Conservation (phyloP, 495 filamentous ascomycete genomes). For the Lepraria neglecta region DNA sequence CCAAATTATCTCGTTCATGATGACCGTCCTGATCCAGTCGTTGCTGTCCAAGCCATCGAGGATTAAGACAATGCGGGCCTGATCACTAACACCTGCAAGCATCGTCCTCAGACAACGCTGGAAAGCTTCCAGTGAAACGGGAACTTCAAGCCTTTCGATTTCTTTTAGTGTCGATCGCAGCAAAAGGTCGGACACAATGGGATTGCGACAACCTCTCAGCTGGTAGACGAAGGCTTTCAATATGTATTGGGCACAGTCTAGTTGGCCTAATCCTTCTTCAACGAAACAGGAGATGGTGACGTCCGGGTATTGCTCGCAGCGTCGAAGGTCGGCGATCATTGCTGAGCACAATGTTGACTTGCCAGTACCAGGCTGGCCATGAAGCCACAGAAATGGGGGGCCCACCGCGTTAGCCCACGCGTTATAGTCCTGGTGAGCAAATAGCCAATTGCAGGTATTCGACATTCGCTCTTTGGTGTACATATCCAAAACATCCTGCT, state of each 20-base stretch:
- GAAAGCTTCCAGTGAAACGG: not conserved
- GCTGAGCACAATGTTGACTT: slow-evolving; percentile 5
- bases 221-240: not conserved
- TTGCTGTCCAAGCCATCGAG: not conserved
- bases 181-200: not conserved
- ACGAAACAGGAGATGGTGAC: slow-evolving; percentile 1
- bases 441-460: not conserved
- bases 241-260: slow-evolving; percentile 2
- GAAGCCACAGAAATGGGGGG: not conserved
- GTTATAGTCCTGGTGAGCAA: not conserved
- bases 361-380: slow-evolving; percentile 1
- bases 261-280: not conserved
- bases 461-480: not conserved
- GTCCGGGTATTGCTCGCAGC: not conserved
- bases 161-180: not conserved
- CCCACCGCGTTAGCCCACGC: not conserved
- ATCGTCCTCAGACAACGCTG: not conserved
- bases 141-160: not conserved
- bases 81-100: not conserved
- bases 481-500: too few relatives aligned
- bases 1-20: not conserved
- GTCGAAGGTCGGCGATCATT: not conserved
- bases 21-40: not conserved
- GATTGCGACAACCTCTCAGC: not conserved
- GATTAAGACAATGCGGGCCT: not conserved